These are phyloP conservation scores for Penicillium parvum DNA, from an alignment of 495 filamentous ascomycete species.

Conservation along the genomic window DNA sequence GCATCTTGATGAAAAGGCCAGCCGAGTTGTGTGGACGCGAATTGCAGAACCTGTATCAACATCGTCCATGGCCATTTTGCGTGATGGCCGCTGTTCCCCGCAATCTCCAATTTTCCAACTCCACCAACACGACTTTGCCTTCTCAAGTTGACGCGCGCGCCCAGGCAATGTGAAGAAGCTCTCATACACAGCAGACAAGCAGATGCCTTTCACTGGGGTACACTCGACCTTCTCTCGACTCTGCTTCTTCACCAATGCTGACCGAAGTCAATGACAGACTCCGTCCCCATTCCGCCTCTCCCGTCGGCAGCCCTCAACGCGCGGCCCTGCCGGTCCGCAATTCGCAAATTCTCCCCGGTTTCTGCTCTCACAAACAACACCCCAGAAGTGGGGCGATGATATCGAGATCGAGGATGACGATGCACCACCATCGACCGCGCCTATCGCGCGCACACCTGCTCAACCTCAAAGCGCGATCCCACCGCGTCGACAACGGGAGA, in stretches of 20 bases:
- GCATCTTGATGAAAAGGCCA: too few relatives aligned
- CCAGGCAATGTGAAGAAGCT: background rate
- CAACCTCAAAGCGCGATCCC: constrained; percentile 1
- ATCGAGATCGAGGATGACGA: constrained; percentile 24
- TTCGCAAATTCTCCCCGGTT: constrained; percentile 44
- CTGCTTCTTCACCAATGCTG: too few relatives aligned
- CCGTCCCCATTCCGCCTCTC: constrained; percentile 33
- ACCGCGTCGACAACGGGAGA: constrained; percentile 24
- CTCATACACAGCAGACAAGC: background rate
- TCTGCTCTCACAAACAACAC: constrained; percentile 27
- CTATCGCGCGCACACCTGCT: constrained; percentile 5
- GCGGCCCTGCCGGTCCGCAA: constrained; percentile 28
- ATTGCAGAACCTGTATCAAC: too few relatives aligned
- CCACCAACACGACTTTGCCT: background rate
- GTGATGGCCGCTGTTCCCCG: constrained; percentile 1
- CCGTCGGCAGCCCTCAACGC: constrained; percentile 26
- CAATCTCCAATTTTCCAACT: background rate
- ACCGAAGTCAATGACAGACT: constrained; percentile 16
- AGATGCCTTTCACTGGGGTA: constrained; percentile 21
- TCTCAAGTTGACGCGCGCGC: background rate
- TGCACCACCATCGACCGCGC: constrained; percentile 15
- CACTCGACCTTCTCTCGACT: too few relatives aligned
- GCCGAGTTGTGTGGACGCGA: too few relatives aligned
- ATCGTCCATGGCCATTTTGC: background rate
- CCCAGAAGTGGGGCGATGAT: constrained; percentile 6